Percentiles rank a stretch among this genome's conserved stretches.
Conservation (phyloP, 1,284 basidiomycete species). For the Grifola frondosa region DNA sequence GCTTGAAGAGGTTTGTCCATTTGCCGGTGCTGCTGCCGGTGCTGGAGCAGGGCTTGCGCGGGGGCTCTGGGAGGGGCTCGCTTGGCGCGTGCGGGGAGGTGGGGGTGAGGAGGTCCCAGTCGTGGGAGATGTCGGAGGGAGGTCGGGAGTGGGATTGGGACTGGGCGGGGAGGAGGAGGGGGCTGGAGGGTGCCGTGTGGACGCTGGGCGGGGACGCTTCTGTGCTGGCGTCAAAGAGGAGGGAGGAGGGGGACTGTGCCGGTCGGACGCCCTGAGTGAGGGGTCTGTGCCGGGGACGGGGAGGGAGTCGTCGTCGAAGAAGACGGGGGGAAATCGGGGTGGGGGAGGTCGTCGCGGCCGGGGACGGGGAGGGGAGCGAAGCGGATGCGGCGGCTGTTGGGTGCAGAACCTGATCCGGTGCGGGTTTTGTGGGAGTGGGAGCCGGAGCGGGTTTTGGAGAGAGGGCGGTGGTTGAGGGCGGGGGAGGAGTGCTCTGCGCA, state of each 20-base stretch:
- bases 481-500: conserved; percentile 15
- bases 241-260: conserved; percentile 9
- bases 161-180: conserved; percentile 21
- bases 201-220: conserved; percentile 12
- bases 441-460: conserved; percentile 18
- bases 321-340: conserved; percentile 33
- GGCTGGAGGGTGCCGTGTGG: conserved; percentile 9
- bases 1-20: conserved; percentile 28
- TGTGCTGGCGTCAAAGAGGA: conserved; percentile 9
- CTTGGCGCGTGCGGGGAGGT: conserved; percentile 14
- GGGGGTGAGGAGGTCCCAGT: conserved; percentile 16
- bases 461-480: conserved; percentile 13
- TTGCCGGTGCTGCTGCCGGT: conserved; percentile 7
- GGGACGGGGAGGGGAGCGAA: conserved; percentile 80
- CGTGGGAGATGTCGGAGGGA: conserved; percentile 13
- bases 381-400: conserved; percentile 50
- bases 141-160: conserved; percentile 14
- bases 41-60: too few species aligned
- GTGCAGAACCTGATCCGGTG: conserved; percentile 76
- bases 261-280: conserved; percentile 16
- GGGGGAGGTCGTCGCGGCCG: conserved; percentile 47
- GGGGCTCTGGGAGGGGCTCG: too few species aligned
- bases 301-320: conserved; percentile 30
- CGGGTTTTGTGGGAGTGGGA: conserved; percentile 34
- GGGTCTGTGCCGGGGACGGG: conserved; percentile 9